Evolutionary conservation across 495 filamentous ascomycete species (phyloP).

Genomic region (Achaetomiella virescens): DNA sequence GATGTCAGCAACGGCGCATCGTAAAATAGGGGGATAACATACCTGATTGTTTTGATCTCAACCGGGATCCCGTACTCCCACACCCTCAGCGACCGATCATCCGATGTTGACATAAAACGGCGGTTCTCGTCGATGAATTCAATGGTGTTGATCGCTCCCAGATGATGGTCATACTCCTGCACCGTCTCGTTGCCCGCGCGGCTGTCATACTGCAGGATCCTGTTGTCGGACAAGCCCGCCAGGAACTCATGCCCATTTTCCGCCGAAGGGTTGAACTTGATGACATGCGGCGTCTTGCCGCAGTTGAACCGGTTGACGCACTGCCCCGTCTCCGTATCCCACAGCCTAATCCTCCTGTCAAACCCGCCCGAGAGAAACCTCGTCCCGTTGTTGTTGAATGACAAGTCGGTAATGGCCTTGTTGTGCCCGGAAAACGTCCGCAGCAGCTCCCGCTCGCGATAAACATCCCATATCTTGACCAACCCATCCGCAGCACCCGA

Average conservation of each 20-base stretch:
- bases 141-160: constrained; percentile 95
- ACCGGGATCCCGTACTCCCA: constrained; percentile 98
- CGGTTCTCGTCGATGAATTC: constrained; percentile 93
- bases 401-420: constrained; percentile 84
- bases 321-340: constrained; percentile 93
- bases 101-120: constrained; percentile 94
- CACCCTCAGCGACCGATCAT: constrained; percentile 90
- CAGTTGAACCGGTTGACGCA: constrained; percentile 82
- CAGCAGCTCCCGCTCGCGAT: constrained; percentile 79
- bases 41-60: constrained; percentile 43
- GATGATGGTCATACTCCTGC: constrained; percentile 97
- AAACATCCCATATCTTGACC: constrained; percentile 93
- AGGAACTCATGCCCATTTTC: constrained; percentile 85
- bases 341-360: constrained; percentile 91
- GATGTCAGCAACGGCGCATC: constrained; percentile 51
- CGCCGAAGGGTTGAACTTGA: constrained; percentile 79
- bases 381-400: constrained; percentile 74
- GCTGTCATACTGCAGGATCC: constrained; percentile 96
- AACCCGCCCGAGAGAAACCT: constrained; percentile 89
- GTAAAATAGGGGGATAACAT: constrained; percentile 2
- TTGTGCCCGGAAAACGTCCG: constrained; percentile 85
- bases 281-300: constrained; percentile 90
- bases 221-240: constrained; percentile 94
- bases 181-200: constrained; percentile 69
- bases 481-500: constrained; percentile 80